Base-by-base conservation (phyloP, 176 grass and related monocot species). In the Zoysia japonica region DNA sequence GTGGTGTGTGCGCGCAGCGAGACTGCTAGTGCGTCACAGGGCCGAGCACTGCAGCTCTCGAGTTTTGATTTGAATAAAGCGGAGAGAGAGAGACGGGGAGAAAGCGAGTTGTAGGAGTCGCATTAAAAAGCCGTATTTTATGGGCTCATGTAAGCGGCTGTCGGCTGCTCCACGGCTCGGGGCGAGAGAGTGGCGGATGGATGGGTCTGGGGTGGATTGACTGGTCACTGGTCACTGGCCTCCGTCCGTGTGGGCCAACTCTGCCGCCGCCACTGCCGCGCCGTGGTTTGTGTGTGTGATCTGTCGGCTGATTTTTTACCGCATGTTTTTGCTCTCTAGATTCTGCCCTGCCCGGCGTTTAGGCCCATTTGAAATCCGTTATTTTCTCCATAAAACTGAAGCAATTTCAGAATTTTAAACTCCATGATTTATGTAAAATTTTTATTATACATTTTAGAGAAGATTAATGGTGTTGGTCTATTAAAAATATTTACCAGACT, bases 141-240 rank as follows among this genome's bases (percentile, higher is more conserved):
- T 92, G 90, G 90, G 90, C 79, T 85, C 78, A 89, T 83, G 90
- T 90, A 87, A 89, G 90, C 83, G 74, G 28, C 28, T 28, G 28
- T 28, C 28, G 28, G 28, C 28, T 28, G 28, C 28, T 28, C 28
- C 28, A 28, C 28, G 28, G 28, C 28, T 28, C 28, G 28, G 28
- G 28, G 28, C 28, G 28, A 28, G 28, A 28, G 28, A 28, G 28
- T 28, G 28, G 28, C 28, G 1, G 56, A 60, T 28, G 3, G 76
- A 67, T 43, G 76, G 76, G 19, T 9, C 28, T 28, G 28, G 28
- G 28, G 28, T 28, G 76, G 76, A 79, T 79, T 79, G 76, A 68
- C 76, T 79, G 63, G 76, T 55, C 76, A 67, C 76, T 78, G 76
- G 17, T 11, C 16, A 28, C 28, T 28, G 28, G 28, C 28, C 28